Evolutionary conservation across 1,284 basidiomycete species (phyloP), one percentile per base, ranked within the genome.

Genomic region (Apiotrichum mycotoxinovorans): DNA sequence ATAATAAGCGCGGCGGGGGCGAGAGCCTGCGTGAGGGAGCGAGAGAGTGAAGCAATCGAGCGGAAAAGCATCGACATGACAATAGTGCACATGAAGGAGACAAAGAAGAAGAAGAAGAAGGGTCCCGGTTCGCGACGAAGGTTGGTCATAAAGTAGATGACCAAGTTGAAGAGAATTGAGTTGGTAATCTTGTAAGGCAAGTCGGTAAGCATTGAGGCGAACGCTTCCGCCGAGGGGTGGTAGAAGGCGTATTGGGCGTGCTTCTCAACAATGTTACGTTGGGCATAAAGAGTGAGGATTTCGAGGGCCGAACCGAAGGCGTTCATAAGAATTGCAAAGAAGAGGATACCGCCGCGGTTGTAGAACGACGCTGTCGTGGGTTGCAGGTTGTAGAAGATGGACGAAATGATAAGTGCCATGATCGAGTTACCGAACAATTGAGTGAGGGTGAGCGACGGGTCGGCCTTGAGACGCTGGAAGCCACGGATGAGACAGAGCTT

Each of bases 31-130:
- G 63, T 61, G 40, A 71, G 56, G 33, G 65, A 61, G 48, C 79
- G 69, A 12, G 77, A 79, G 15, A 77, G 61, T 11, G 80, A 77
- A 11, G 72, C 75, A 72, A 82, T 78, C 11, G 78, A 75, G 51
- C 80, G 76, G 78, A 82, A 82, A 52, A 80, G 66, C 75, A 78
- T 79, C 2, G 73, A 75, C 80, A 81, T 80, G 47, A 72, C 68
- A 43, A 80, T 61, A 11, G 78, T 80, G 15, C 65, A 65, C 49
- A 72, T 61, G 60, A 76, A 79, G 11, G 72, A 72, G 62, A 77
- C 71, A 25, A 79, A 64, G 49, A 76, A 52, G 71, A 75, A 76
- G 57, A 71, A 68, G 66, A 74, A 76, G 70, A 74, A 74, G n/a
- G 70, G 65, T 23, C 71, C 73, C 0, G 77, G 71, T 26, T 67